Base-by-base conservation (phyloP, 148 eudicot species). In the Silene latifolia region DNA sequence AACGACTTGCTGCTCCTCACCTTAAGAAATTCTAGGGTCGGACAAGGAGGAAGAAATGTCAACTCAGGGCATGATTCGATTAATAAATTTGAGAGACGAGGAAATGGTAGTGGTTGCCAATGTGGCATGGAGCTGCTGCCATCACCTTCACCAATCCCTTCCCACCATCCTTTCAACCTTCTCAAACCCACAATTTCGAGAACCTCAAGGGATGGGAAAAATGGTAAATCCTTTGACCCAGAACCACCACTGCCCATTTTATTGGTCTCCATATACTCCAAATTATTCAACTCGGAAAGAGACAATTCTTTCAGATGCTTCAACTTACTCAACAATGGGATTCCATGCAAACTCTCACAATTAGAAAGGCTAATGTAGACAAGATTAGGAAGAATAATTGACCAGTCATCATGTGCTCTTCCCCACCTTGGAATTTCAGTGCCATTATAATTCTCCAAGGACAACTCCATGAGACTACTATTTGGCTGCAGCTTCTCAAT, bases 381-480 rank as follows among this genome's bases (percentile, higher is more conserved):
- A 46, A 81, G 80, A 51, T 63, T 61, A 0, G 64, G 67, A 24
- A 80, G 69, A 47, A 17, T 32, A 35, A 18, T 6, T n/a, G 42
- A 71, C 63, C 72, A 27, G 13, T 23, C 20, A 39, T 62, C 70
- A 5, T 27, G 59, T 12, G 57, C 15, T 59, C 63, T 19, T 48
- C 47, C 73, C 84, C 84, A 81, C 23, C 24, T 42, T 46, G 81
- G 81, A 21, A 82, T 58, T 29, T 7, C 58, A 9, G 20, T 2
- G 0, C 81, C 79, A 0, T 13, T 3, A 24, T 78, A 81, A 0
- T 54, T 0, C 8, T 0, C 0, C 0, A 78, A 5, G 15, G 2
- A 0, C 5, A 82, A 18, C 11, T 0, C 9, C 63, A 32, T 71
- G 6, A 82, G 15, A 78, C 71, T 58, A 8, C 58, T 23, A 66